phyloP scores from a whole-genome alignment of 257 asterid species.

The Solanum pennellii region DNA sequence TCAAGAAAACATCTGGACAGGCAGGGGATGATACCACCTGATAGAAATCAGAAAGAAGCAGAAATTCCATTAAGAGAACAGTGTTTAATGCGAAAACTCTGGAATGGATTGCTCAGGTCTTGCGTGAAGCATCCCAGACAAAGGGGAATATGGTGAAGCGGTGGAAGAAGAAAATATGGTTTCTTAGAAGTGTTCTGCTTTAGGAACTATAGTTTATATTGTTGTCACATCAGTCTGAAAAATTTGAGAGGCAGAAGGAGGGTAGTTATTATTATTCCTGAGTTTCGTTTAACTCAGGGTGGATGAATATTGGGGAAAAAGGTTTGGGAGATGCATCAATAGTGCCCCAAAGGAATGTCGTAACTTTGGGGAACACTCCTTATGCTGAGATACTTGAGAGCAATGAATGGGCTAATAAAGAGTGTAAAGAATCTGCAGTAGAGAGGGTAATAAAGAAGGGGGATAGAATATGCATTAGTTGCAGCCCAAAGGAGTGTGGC shows the following conservation, averaged over 20 bases:
- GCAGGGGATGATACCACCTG: not conserved
- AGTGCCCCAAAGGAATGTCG: not conserved
- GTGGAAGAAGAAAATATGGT: not conserved
- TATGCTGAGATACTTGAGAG: not conserved
- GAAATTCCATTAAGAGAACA: not conserved
- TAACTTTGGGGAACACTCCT: not conserved
- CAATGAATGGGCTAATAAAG: not conserved
- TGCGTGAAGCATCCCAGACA: not conserved
- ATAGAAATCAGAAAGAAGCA: not conserved
- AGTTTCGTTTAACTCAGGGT: not conserved
- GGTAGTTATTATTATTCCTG: not conserved
- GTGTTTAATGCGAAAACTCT: not conserved
- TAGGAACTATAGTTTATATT: not conserved
- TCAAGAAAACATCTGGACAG: not conserved
- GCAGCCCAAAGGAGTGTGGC: not conserved
- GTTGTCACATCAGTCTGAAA: not conserved
- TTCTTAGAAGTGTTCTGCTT: not conserved
- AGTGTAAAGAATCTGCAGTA: not conserved
- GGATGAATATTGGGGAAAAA: not conserved
- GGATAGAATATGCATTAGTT: not conserved
- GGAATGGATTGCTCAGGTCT: not conserved
- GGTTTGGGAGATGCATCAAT: not conserved
- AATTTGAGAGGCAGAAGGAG: not conserved
- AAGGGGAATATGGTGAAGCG: not conserved
- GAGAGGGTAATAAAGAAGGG: not conserved